Percentiles rank a stretch among this genome's conserved stretches.
Evolutionary conservation across 2,329 filamentous ascomycete species (phyloP).

Genomic region (Davidsoniella neocaledoniae): DNA sequence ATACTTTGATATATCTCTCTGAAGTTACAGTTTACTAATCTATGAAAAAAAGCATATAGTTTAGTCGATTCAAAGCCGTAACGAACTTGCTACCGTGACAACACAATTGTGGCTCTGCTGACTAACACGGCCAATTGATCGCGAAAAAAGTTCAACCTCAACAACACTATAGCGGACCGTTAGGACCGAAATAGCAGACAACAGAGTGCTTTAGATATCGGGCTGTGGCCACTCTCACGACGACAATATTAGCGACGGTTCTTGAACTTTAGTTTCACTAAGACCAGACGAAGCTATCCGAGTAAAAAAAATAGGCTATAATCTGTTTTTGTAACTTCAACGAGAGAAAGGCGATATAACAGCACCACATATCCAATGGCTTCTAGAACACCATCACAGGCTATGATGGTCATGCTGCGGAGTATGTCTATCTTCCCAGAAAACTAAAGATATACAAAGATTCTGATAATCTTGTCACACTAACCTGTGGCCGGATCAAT

Average conservation of each 20-base stretch:
- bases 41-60: no score
- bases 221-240: not conserved
- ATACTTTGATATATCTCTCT: no score
- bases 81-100: not conserved
- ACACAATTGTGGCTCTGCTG: slow-evolving; percentile 10
- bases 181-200: not conserved
- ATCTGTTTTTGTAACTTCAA: no score
- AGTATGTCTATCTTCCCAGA: not conserved
- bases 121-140: slow-evolving; percentile 8
- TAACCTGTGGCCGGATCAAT: not conserved
- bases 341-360: no score
- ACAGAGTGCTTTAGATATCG: not conserved
- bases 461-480: not conserved
- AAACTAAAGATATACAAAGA: not conserved
- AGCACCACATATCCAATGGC: not conserved
- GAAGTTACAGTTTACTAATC: no score
- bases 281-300: no score
- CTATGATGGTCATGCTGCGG: slow-evolving; percentile 6
- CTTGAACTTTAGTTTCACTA: not conserved
- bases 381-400: slow-evolving; percentile 3
- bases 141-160: slow-evolving; percentile 13
- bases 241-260: not conserved
- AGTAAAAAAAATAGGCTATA: no score
- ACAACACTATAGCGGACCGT: slow-evolving; percentile 1
- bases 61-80: no score